Conservation (phyloP, 176 grass and related monocot species). For the Oryza glumipatula region DNA sequence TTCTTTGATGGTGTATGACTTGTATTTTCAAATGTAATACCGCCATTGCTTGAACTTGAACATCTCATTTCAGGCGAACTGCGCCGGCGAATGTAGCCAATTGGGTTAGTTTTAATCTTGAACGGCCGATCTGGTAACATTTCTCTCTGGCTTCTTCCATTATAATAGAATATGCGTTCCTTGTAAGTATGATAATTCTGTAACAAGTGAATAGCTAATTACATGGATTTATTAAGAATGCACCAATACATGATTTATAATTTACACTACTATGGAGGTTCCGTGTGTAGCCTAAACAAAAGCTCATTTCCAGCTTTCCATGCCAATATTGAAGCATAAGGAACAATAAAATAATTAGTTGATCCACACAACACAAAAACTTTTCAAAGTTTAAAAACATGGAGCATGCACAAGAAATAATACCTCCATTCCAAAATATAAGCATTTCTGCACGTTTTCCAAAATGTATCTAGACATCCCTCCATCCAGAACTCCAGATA, state of each 20-base stretch:
- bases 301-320: background rate
- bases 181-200: slow-evolving; percentile 29
- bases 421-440: too few species aligned
- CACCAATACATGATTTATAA: background rate
- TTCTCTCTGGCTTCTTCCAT: slow-evolving; percentile 21
- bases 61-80: background rate
- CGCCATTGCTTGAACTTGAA: background rate
- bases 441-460: too few species aligned
- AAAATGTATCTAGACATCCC: too few species aligned
- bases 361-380: background rate
- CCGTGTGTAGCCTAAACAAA: background rate
- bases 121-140: background rate
- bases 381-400: background rate
- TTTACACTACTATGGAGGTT: background rate
- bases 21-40: background rate
- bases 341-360: background rate
- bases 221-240: background rate
- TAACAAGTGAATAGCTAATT: slow-evolving; percentile 32
- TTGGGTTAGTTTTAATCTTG: background rate
- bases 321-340: background rate
- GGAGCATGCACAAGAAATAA: background rate
- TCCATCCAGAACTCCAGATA: too few species aligned
- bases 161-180: slow-evolving; percentile 14
- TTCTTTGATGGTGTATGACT: background rate
- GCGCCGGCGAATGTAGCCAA: background rate